phyloP scores from a whole-genome alignment of 306 rosid genomes.

The Trifolium dubium region DNA sequence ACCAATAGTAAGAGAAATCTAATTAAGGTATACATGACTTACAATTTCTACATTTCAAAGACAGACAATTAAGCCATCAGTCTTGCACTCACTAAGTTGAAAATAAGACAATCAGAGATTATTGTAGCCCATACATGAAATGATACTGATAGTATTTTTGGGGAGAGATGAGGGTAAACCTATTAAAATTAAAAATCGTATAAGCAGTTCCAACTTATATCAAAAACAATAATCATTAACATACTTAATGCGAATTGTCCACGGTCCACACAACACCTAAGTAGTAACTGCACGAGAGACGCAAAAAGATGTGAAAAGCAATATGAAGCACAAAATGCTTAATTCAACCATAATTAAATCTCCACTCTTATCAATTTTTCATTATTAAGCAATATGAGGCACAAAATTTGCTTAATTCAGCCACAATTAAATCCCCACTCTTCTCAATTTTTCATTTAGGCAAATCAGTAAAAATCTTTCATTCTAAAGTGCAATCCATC shows the following conservation, averaged over 20 bases:
- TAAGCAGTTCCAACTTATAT: conserved; percentile 26
- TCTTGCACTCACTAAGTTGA: conserved; percentile 14
- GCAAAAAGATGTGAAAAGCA: conserved; percentile 8
- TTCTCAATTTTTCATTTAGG: neutral
- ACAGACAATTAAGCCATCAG: neutral
- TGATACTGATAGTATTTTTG: neutral
- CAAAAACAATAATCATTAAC: conserved; percentile 31
- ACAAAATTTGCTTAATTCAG: conserved; percentile 14
- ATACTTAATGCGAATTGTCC: conserved; percentile 28
- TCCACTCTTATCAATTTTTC: neutral
- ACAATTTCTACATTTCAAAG: conserved; percentile 21
- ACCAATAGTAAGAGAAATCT: conserved; percentile 33
- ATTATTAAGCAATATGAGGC: neutral
- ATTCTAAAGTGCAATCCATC: conserved; percentile 15
- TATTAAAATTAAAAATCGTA: conserved; percentile 1
- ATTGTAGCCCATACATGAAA: neutral
- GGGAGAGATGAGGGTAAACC: neutral
- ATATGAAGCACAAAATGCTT: neutral
- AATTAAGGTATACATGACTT: conserved; percentile 1
- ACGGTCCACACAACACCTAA: conserved; percentile 34
- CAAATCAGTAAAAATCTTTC: conserved; percentile 15
- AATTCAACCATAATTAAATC: conserved; percentile 11
- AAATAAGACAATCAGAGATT: neutral
- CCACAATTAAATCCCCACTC: conserved; percentile 12
- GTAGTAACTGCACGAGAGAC: conserved; percentile 34